Conservation (phyloP, 305 asterid species). For the Euphrasia arctica region DNA sequence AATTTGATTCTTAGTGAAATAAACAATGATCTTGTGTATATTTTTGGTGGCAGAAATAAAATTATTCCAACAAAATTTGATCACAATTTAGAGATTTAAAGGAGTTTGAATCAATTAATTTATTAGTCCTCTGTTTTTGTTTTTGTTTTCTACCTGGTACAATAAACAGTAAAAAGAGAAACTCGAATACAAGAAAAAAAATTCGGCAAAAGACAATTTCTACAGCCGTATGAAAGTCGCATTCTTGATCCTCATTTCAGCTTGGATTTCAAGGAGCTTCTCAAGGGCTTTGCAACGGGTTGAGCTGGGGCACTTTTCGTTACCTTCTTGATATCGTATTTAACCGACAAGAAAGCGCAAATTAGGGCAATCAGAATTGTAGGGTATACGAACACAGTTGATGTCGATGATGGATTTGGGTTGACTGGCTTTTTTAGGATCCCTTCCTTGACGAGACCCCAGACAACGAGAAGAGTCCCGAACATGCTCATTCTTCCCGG, state of each 20-base stretch:
- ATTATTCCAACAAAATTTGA: not conserved
- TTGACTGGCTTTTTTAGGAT: conserved; percentile 68
- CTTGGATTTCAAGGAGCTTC: conserved; percentile 73
- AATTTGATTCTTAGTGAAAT: not conserved
- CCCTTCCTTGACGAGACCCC: conserved; percentile 99
- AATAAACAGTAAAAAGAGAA: conserved; percentile 15
- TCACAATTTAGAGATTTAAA: not conserved
- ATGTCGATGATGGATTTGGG: conserved; percentile 52
- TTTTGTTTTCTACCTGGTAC: too few relatives aligned
- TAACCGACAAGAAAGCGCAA: conserved; percentile 76
- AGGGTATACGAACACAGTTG: conserved; percentile 78
- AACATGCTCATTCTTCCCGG: conserved; percentile 99
- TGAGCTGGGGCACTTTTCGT: conserved; percentile 42
- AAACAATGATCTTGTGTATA: not conserved
- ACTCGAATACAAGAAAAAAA: not conserved
- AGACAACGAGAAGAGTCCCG: conserved; percentile 74
- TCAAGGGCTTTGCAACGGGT: conserved; percentile 66
- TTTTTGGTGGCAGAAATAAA: conserved; percentile 2
- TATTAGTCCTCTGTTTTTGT: too few relatives aligned
- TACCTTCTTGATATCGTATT: conserved; percentile 63
- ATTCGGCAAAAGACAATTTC: not conserved
- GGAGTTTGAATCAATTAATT: too few relatives aligned
- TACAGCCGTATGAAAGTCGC: conserved; percentile 4
- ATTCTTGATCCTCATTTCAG: conserved; percentile 40
- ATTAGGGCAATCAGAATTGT: conserved; percentile 82